Percentiles rank a stretch among this genome's conserved stretches.
Evolutionary conservation across 805 yeast species (phyloP).

Genomic region (Metschnikowia colocasiae): DNA sequence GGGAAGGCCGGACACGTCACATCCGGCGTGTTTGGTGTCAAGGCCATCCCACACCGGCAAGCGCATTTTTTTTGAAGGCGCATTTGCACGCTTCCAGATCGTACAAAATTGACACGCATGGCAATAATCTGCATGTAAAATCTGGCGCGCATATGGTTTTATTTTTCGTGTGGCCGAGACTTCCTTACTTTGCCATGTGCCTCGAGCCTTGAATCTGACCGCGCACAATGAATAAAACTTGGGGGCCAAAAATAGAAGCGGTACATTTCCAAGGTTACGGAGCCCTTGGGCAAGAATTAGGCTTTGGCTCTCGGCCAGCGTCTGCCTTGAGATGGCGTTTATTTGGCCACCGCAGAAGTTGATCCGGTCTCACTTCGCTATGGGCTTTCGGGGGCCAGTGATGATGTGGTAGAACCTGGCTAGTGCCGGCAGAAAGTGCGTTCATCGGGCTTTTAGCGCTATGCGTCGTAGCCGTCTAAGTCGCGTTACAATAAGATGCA

Average conservation of each 20-base stretch:
- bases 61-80: not conserved
- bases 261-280: not conserved
- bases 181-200: not conserved
- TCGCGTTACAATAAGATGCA: not conserved
- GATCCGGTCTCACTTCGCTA: no score
- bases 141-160: conserved; percentile 5
- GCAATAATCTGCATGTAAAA: not conserved
- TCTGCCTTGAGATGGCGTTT: no score
- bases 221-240: not conserved
- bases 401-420: not conserved
- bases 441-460: not conserved
- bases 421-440: not conserved
- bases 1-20: no score
- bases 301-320: no score
- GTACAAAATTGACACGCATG: not conserved
- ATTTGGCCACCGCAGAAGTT: no score
- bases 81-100: not conserved
- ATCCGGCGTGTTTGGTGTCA: no score
- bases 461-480: conserved; percentile 3
- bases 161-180: not conserved
- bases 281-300: no score
- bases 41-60: not conserved
- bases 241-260: not conserved
- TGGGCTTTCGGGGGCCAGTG: not conserved
- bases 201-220: not conserved